A percentile compares a stretch with the other conserved stretches of the same genome.
These are phyloP conservation scores for Linanthus parryae DNA, from an alignment of 148 eudicot species.

Conservation along the genomic window DNA sequence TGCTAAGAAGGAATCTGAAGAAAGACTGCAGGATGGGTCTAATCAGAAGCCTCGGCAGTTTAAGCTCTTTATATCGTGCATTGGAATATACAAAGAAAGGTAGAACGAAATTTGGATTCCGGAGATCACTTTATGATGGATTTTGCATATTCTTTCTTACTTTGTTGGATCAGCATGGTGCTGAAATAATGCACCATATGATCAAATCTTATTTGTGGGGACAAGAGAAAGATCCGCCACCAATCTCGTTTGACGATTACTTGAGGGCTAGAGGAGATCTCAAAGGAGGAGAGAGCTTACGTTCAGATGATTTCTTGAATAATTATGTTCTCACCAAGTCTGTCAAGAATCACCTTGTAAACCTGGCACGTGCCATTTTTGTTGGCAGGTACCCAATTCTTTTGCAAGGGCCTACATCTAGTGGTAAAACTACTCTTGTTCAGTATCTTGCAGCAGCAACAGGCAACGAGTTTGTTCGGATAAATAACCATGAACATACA, in stretches of 20 bases:
- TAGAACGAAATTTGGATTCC: conserved; percentile 36
- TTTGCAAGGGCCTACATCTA: conserved; percentile 96
- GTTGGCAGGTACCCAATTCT: conserved; percentile 90
- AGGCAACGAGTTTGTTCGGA: conserved; percentile 87
- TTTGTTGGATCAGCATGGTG: conserved; percentile 65
- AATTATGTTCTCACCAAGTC: conserved; percentile 69
- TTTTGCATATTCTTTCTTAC: conserved; percentile 89
- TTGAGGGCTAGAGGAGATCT: conserved; percentile 26
- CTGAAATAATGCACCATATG: conserved; percentile 50
- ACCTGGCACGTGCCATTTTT: conserved; percentile 70
- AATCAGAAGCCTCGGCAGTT: conserved; percentile 97
- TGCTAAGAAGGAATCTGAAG: conserved; percentile 83
- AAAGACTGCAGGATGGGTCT: conserved; percentile 91
- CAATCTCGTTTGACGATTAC: conserved; percentile 37
- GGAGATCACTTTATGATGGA: conserved; percentile 77
- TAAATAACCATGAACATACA: conserved; percentile 95
- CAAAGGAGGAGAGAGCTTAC: too few species aligned
- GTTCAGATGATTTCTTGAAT: conserved; percentile 32
- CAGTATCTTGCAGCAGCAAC: conserved; percentile 88
- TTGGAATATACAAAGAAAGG: conserved; percentile 71
- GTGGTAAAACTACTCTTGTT: conserved; percentile 97
- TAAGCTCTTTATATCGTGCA: conserved; percentile 92
- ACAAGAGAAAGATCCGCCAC: conserved; percentile 38
- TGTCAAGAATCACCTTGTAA: conserved; percentile 71
- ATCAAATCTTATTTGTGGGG: conserved; percentile 47